Evolutionary conservation across 441 rosid species (phyloP).

Genomic region (Capsella rubella): DNA sequence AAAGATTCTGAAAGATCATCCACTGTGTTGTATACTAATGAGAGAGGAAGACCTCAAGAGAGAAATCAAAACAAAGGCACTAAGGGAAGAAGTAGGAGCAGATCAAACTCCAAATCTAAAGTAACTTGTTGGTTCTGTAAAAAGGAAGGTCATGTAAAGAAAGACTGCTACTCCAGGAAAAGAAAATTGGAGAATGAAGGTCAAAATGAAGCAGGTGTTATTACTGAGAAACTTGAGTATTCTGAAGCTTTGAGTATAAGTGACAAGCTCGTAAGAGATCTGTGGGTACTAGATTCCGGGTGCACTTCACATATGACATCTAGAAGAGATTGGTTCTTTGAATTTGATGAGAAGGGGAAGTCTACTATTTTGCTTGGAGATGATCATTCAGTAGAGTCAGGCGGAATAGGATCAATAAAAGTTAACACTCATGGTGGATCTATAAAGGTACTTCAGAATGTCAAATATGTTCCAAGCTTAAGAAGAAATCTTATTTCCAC

Average conservation of each 20-base stretch:
- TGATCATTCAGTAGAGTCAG: neutral
- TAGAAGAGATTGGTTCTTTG: neutral
- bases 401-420: neutral
- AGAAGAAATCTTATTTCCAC: neutral
- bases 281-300: neutral
- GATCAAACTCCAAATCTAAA: neutral
- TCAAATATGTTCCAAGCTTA: neutral
- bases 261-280: neutral
- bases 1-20: neutral
- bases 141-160: neutral
- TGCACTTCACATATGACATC: neutral
- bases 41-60: neutral
- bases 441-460: neutral
- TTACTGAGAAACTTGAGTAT: neutral
- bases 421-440: neutral
- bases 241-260: neutral
- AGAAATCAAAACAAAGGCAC: no score
- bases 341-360: no score
- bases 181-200: neutral
- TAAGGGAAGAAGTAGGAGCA: neutral
- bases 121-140: neutral
- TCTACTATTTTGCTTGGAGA: neutral
- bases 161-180: neutral
- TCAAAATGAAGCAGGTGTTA: neutral
- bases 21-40: neutral